These are phyloP conservation scores for Lindgomyces ingoldianus DNA, from an alignment of 495 filamentous ascomycete genomes.

Conservation along the genomic window DNA sequence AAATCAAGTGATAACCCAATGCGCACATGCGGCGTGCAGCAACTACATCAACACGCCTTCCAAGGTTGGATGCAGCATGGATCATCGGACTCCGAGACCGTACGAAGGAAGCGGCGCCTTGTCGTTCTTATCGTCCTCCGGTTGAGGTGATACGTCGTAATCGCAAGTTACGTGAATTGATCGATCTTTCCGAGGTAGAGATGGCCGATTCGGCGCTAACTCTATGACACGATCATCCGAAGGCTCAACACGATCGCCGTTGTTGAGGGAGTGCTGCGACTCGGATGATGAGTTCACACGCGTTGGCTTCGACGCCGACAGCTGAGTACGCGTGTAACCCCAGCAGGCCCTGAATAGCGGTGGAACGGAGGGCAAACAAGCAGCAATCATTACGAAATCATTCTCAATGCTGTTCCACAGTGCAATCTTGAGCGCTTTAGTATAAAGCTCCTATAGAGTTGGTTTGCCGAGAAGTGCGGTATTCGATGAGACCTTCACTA, in stretches of 20 bases:
- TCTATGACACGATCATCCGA: neutral
- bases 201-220: too few species aligned
- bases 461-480: slow-evolving; percentile 4
- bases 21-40: neutral
- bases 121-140: neutral
- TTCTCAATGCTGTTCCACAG: slow-evolving; percentile 18
- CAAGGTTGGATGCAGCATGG: neutral
- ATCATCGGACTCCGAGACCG: neutral
- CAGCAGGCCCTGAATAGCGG: slow-evolving; percentile 3
- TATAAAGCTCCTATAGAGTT: slow-evolving; percentile 3
- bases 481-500: slow-evolving; percentile 7
- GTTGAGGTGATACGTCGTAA: neutral
- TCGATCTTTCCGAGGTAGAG: neutral
- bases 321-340: neutral
- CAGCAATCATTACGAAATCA: slow-evolving; percentile 10
- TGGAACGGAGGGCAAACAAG: slow-evolving; percentile 6
- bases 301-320: slow-evolving; percentile 2
- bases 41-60: neutral
- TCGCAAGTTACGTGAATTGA: slow-evolving; percentile 8
- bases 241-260: neutral
- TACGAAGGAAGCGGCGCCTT: neutral
- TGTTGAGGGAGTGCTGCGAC: slow-evolving; percentile 4
- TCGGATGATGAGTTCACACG: neutral
- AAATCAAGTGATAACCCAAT: too few species aligned
- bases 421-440: slow-evolving; percentile 2